Conservation (phyloP, 2,329 filamentous ascomycete genomes). For the Albifimbria verrucaria region DNA sequence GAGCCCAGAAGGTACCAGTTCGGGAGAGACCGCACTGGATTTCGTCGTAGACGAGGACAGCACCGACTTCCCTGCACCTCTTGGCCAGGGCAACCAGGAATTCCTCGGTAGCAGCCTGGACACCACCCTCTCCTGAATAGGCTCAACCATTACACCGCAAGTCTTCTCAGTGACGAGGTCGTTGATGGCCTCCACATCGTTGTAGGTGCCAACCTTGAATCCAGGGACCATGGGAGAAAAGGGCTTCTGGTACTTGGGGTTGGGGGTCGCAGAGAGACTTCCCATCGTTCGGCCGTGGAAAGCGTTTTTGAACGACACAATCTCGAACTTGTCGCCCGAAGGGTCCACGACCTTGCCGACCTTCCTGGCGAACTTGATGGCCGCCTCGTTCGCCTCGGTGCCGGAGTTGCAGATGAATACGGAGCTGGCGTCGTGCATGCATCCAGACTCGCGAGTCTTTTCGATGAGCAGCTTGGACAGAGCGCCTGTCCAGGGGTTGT, state of each 20-base stretch:
- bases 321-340: constrained; percentile 70
- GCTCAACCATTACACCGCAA: constrained; percentile 93
- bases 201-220: constrained; percentile 82
- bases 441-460: constrained; percentile 73
- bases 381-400: constrained; percentile 95
- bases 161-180: constrained; percentile 78
- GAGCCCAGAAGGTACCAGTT: constrained; percentile 89
- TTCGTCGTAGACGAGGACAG: constrained; percentile 91
- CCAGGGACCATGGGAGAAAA: constrained; percentile 95
- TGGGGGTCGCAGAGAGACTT: constrained; percentile 89
- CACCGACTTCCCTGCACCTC: constrained; percentile 81
- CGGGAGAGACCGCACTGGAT: constrained; percentile 92
- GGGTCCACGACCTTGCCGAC: constrained; percentile 74
- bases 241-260: constrained; percentile 94
- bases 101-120: constrained; percentile 76
- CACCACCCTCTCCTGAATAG: constrained; percentile 96
- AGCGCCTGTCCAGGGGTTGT: constrained; percentile 91
- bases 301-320: constrained; percentile 86
- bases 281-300: constrained; percentile 99
- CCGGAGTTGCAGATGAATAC: constrained; percentile 97
- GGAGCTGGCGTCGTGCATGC: constrained; percentile 74
- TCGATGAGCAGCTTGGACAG: constrained; percentile 83
- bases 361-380: constrained; percentile 95
- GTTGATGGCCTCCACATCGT: constrained; percentile 71
- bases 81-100: constrained; percentile 82